A percentile compares a stretch with the other conserved stretches of the same genome.
phyloP scores from a whole-genome alignment of 441 rosid genomes.

The Gossypium davidsonii region DNA sequence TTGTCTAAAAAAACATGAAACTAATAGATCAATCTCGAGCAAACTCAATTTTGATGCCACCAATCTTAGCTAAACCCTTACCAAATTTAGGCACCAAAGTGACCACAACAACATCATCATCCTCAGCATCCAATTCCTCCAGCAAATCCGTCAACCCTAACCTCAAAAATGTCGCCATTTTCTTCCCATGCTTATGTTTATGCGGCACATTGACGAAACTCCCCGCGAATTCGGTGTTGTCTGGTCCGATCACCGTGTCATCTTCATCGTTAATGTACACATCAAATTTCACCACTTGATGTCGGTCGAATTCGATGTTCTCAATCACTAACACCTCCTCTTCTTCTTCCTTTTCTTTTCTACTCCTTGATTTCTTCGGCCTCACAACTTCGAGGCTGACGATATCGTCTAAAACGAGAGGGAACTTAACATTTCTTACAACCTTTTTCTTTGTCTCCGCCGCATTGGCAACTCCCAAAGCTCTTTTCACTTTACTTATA shows the following conservation, averaged over 20 bases:
- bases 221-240: slow-evolving; percentile 46
- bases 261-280: slow-evolving; percentile 42
- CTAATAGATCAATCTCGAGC: slow-evolving; percentile 18
- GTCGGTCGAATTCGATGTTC: slow-evolving; percentile 34
- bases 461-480: slow-evolving; percentile 25
- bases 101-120: slow-evolving; percentile 44
- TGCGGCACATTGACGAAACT: slow-evolving; percentile 55
- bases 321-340: slow-evolving; percentile 45
- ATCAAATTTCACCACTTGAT: slow-evolving; percentile 39
- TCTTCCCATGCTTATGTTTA: slow-evolving; percentile 36
- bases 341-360: slow-evolving; percentile 45
- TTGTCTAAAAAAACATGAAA: background rate
- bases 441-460: slow-evolving; percentile 21
- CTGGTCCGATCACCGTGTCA: slow-evolving; percentile 21
- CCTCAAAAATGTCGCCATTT: slow-evolving; percentile 33
- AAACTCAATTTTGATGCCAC: slow-evolving; percentile 40
- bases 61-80: slow-evolving; percentile 26
- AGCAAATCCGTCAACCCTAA: slow-evolving; percentile 44
- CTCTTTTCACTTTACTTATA: slow-evolving; percentile 10
- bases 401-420: slow-evolving; percentile 22
- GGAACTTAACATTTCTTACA: slow-evolving; percentile 24
- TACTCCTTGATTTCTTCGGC: slow-evolving; percentile 49
- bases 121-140: slow-evolving; percentile 52
- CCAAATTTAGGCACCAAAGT: slow-evolving; percentile 48
- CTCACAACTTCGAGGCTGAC: slow-evolving; percentile 31